These are phyloP conservation scores for Penicillium paneum DNA, from an alignment of 2,329 filamentous ascomycete species.

Conservation along the genomic window DNA sequence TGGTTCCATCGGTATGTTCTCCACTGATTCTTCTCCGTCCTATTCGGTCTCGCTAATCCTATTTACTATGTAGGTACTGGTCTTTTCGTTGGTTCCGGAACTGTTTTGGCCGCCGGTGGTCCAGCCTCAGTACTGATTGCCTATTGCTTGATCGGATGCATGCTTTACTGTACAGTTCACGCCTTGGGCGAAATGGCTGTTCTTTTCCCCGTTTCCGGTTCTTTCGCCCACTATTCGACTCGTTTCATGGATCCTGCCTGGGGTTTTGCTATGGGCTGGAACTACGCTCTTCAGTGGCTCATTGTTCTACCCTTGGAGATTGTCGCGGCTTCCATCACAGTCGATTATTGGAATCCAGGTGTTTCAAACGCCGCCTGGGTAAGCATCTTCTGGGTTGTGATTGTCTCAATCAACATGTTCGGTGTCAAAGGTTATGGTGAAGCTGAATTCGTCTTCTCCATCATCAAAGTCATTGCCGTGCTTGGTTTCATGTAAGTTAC, in stretches of 20 bases:
- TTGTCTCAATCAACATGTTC: constrained; percentile 80
- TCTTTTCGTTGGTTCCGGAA: constrained; percentile 79
- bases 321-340: constrained; percentile 79
- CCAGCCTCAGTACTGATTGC: constrained; percentile 74
- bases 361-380: constrained; percentile 74
- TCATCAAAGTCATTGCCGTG: constrained; percentile 80
- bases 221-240: constrained; percentile 88
- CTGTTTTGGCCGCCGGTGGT: constrained; percentile 67
- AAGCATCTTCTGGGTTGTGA: constrained; percentile 71
- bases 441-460: constrained; percentile 81
- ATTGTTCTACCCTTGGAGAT: constrained; percentile 80
- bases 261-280: constrained; percentile 96
- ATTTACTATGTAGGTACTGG: constrained; percentile 60
- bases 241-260: constrained; percentile 90
- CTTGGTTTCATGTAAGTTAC: constrained; percentile 76
- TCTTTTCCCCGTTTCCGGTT: constrained; percentile 83
- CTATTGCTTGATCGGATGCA: constrained; percentile 74
- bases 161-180: constrained; percentile 91
- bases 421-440: constrained; percentile 87
- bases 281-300: constrained; percentile 87
- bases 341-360: constrained; percentile 70
- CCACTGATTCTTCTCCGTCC: not conserved
- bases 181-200: constrained; percentile 90
- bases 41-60: constrained; percentile 11
- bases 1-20: constrained; percentile 69